These are phyloP conservation scores for Monosporascus sp. DNA, from an alignment of 2,329 filamentous ascomycete species.

Conservation along the genomic window DNA sequence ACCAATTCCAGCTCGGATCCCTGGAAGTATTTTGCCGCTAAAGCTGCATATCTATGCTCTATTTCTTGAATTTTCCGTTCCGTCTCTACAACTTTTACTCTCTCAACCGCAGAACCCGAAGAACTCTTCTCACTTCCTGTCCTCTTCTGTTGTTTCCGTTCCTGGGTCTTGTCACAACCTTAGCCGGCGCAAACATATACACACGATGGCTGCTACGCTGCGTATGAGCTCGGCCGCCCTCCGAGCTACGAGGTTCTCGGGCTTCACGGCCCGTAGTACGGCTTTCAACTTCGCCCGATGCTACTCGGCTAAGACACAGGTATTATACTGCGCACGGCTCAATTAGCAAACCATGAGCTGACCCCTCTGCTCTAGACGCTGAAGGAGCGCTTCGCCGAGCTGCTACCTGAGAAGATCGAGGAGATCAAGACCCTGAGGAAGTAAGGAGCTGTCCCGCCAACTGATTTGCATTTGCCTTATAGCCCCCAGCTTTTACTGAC, in stretches of 20 bases:
- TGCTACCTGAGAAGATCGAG: slow-evolving; percentile 93
- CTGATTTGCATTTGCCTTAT: slow-evolving; percentile 1
- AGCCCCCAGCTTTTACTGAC: not conserved
- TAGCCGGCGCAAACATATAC: not conserved
- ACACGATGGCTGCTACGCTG: slow-evolving; percentile 76
- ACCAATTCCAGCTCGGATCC: not conserved
- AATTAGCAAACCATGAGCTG: slow-evolving; percentile 12
- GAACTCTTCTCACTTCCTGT: not conserved
- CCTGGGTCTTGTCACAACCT: not conserved
- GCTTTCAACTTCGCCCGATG: slow-evolving; percentile 79
- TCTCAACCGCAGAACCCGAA: not conserved
- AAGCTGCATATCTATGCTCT: not conserved
- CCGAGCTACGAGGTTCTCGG: slow-evolving; percentile 65
- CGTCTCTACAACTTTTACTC: not conserved
- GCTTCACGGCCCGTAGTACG: slow-evolving; percentile 62
- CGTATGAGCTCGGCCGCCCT: slow-evolving; percentile 78
- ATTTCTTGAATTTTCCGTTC: not conserved
- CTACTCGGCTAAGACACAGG: slow-evolving; percentile 92
- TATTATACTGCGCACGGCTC: slow-evolving; percentile 34
- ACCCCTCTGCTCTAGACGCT: slow-evolving; percentile 58
- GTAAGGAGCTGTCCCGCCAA: slow-evolving; percentile 46
- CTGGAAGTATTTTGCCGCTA: not conserved
- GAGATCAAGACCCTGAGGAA: slow-evolving; percentile 98
- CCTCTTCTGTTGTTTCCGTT: not conserved
- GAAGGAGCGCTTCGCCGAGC: slow-evolving; percentile 97